Evolutionary conservation across 768 basidiomycete genomes (phyloP).

Genomic region (Panellus pusillus): DNA sequence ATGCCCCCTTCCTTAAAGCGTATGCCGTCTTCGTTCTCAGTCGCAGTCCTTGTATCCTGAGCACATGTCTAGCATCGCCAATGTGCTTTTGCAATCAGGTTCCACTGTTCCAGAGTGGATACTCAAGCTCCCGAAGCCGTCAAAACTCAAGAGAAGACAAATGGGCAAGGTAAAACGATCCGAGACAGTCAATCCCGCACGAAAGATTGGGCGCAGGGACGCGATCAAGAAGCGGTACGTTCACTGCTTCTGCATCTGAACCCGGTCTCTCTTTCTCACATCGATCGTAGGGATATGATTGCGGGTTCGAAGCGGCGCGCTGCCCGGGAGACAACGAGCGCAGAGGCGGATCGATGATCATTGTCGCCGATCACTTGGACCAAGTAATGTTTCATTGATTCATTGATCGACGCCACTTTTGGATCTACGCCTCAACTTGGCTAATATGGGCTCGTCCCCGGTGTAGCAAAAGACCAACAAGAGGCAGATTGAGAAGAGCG

Average conservation of each 20-base stretch:
- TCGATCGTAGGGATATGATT: slow-evolving; percentile 69
- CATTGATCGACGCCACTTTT: background rate
- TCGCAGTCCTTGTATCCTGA: slow-evolving; percentile 6
- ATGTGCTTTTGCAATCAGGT: slow-evolving; percentile 92
- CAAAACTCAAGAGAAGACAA: slow-evolving; percentile 79
- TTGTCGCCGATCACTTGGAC: background rate
- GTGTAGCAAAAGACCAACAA: slow-evolving; percentile 45
- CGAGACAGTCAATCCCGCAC: slow-evolving; percentile 69
- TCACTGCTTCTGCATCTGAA: slow-evolving; percentile 8
- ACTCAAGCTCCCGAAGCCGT: slow-evolving; percentile 88
- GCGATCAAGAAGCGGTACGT: slow-evolving; percentile 72
- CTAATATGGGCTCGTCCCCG: slow-evolving; percentile 44
- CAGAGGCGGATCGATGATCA: background rate
- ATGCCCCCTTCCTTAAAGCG: slow-evolving; percentile 90
- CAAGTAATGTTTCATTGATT: background rate
- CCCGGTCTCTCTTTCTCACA: background rate
- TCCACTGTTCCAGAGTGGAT: slow-evolving; percentile 95
- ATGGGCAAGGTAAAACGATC: slow-evolving; percentile 86
- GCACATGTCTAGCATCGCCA: slow-evolving; percentile 69
- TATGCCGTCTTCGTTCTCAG: slow-evolving; percentile 34
- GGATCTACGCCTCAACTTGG: slow-evolving; percentile 19
- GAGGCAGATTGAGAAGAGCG: slow-evolving; percentile 39
- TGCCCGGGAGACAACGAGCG: background rate
- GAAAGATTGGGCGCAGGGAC: slow-evolving; percentile 65
- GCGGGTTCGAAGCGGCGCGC: slow-evolving; percentile 67